phyloP scores from a whole-genome alignment of 2,329 filamentous ascomycete species.

The Nigrospora osmanthi region DNA sequence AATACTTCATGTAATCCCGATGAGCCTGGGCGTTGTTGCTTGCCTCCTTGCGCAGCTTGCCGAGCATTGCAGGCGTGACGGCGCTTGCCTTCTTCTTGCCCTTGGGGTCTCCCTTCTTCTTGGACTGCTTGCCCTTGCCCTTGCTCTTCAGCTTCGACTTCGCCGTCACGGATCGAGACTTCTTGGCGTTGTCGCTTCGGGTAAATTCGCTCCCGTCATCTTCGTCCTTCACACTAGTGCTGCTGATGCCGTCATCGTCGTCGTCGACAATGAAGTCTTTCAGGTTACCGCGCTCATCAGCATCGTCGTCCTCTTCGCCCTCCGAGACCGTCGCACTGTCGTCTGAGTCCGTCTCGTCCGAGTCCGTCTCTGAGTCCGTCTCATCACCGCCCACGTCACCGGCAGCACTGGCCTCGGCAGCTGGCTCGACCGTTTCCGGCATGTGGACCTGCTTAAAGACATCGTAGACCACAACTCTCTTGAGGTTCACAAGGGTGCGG shows the following conservation, averaged over 20 bases:
- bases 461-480: conserved; percentile 64
- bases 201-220: conserved; percentile 12
- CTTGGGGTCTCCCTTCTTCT: conserved; percentile 31
- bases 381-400: conserved; percentile 28
- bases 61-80: conserved; percentile 26
- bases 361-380: conserved; percentile 18
- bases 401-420: conserved; percentile 13
- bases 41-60: conserved; percentile 55
- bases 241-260: conserved; percentile 15
- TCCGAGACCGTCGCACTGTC: conserved; percentile 17
- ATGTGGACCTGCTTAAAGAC: conserved; percentile 69
- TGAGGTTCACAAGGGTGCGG: conserved; percentile 56
- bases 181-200: conserved; percentile 3
- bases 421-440: conserved; percentile 34
- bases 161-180: conserved; percentile 1
- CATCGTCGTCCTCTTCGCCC: conserved; percentile 22
- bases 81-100: conserved; percentile 32
- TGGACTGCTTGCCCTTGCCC: conserved; percentile 18
- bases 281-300: conserved; percentile 23
- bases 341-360: conserved; percentile 22
- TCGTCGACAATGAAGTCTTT: conserved; percentile 20
- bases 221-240: conserved; percentile 15
- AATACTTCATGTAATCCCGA: conserved; percentile 59
- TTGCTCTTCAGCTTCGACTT: conserved; percentile 20
- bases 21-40: conserved; percentile 57